These are phyloP conservation scores for Dianthus caryophyllus DNA, from an alignment of 148 eudicot genomes.

Conservation along the genomic window DNA sequence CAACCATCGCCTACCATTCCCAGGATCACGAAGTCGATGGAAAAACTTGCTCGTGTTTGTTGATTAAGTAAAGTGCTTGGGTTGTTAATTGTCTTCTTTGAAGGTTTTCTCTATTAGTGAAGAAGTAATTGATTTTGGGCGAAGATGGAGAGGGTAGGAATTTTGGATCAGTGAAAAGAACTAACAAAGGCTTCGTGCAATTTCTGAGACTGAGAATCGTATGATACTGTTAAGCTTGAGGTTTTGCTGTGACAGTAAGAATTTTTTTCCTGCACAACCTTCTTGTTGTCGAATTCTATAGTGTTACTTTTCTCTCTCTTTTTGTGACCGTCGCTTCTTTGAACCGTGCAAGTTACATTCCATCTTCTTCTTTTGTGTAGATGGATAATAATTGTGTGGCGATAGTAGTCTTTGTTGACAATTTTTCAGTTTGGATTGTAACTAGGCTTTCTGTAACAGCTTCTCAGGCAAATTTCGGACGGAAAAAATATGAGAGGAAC, in stretches of 20 bases:
- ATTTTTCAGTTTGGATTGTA: constrained; percentile 39
- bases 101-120: no score
- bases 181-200: no score
- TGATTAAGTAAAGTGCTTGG: no score
- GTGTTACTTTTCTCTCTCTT: constrained; percentile 13
- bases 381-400: constrained; percentile 67
- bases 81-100: no score
- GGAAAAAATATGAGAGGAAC: constrained; percentile 3
- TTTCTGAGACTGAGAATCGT: no score
- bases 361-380: constrained; percentile 47
- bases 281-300: constrained; percentile 6
- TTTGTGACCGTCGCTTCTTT: constrained; percentile 21
- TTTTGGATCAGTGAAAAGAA: no score
- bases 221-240: no score
- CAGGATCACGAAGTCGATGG: no score
- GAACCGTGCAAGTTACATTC: constrained; percentile 24
- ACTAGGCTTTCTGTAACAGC: constrained; percentile 31
- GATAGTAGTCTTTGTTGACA: constrained; percentile 34
- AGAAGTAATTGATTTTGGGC: no score
- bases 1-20: background rate
- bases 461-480: constrained; percentile 18
- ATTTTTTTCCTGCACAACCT: background rate
- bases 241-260: background rate
- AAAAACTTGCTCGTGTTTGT: no score
- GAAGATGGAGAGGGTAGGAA: no score